Evolutionary conservation across 257 asterid species (phyloP).

Genomic region (Apocynum venetum): DNA sequence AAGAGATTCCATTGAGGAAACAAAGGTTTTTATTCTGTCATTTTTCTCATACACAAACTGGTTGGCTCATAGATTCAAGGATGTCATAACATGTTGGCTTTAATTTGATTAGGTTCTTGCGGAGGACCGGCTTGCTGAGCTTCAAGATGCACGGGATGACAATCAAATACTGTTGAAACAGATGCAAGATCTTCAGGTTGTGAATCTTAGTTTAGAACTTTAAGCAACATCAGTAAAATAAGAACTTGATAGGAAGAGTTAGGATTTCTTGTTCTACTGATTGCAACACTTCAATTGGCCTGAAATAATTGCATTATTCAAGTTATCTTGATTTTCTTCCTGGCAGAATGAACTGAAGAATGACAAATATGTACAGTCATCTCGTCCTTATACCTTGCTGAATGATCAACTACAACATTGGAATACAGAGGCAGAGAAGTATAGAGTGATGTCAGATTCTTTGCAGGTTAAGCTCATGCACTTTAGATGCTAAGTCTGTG

Average conservation of each 20-base stretch:
- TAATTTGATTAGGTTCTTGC: constrained; percentile 60
- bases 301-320: neutral
- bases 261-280: neutral
- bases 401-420: constrained; percentile 91
- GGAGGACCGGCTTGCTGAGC: constrained; percentile 85
- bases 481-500: neutral
- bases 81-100: constrained; percentile 15
- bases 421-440: constrained; percentile 83
- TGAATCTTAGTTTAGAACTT: constrained; percentile 10
- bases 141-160: constrained; percentile 84
- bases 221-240: neutral
- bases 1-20: constrained; percentile 73
- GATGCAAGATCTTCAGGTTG: constrained; percentile 92
- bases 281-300: neutral
- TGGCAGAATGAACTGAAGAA: constrained; percentile 73
- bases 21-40: constrained; percentile 49
- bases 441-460: constrained; percentile 55
- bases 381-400: constrained; percentile 78
- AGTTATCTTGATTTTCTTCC: constrained; percentile 15
- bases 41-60: constrained; percentile 12
- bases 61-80: neutral
- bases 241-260: neutral
- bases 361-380: constrained; percentile 57
- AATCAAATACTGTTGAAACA: constrained; percentile 67
- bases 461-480: constrained; percentile 62